These are phyloP conservation scores for Pythium graminicola DNA, from an alignment of 352 stramenopile genomes.

Conservation along the genomic window DNA sequence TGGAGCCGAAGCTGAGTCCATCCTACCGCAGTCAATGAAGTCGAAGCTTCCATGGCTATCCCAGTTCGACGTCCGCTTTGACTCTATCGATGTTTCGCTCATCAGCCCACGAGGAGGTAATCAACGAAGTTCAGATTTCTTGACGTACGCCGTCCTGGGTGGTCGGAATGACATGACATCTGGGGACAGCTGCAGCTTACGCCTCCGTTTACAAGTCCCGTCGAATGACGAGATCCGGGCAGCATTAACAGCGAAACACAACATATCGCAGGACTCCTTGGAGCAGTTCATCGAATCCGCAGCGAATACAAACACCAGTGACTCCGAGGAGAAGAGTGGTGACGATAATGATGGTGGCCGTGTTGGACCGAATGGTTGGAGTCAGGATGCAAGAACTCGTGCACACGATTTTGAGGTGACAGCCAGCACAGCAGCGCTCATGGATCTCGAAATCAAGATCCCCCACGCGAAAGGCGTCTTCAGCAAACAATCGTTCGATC, in stretches of 20 bases:
- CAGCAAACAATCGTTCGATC: constrained; percentile 61
- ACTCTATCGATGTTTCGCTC: constrained; percentile 39
- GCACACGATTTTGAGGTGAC: constrained; percentile 57
- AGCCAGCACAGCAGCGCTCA: constrained; percentile 43
- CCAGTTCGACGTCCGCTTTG: constrained; percentile 58
- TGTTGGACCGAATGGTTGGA: constrained; percentile 78
- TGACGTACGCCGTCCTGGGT: constrained; percentile 30
- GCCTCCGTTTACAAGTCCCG: constrained; percentile 22
- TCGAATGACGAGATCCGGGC: constrained; percentile 20
- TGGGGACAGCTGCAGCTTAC: constrained; percentile 20
- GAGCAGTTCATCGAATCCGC: constrained; percentile 30
- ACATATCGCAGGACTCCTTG: constrained; percentile 60
- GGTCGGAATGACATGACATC: constrained; percentile 18
- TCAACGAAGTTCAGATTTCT: constrained; percentile 37
- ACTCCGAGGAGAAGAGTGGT: constrained; percentile 41
- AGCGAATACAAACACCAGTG: constrained; percentile 23
- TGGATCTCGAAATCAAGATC: constrained; percentile 54
- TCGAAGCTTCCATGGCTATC: constrained; percentile 49
- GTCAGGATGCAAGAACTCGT: constrained; percentile 50
- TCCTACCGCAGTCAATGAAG: not conserved
- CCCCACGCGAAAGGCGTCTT: constrained; percentile 49
- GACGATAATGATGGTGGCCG: constrained; percentile 78
- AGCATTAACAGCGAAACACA: constrained; percentile 39
- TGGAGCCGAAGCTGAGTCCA: not conserved
- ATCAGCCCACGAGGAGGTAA: constrained; percentile 46